Evolutionary conservation across 306 rosid species (phyloP), one percentile per base, ranked within the genome.

Genomic region (Sechiopsis laciniata): DNA sequence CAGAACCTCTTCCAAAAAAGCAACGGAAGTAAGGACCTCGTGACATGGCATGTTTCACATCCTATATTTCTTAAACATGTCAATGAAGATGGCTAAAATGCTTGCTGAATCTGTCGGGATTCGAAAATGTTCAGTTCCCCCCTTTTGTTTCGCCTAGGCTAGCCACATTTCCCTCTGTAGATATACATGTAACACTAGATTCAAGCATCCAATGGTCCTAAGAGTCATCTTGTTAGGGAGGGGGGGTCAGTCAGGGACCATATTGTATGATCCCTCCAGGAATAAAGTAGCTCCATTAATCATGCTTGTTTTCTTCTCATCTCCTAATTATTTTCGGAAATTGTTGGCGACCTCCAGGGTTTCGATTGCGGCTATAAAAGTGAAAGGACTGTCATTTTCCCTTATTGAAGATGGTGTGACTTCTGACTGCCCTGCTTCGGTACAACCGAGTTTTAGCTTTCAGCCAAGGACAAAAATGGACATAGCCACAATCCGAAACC

Each of bases 1-100:
- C 88, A 11, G 96, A 87, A 59, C 78, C 88, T 51, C 58, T 57
- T 9, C 55, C 54, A 12, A 91, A 91, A 79, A 91, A 84, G 87
- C 87, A 72, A 19, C 67, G 91, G 71, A 91, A 89, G 82, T 91
- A 78, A 80, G 42, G 77, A 74, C 24, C 60, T 26, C 16, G 16
- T 9, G 10, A 46, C 24, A 70, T 24, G 20, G 20, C 60, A 52
- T 46, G 12, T 70, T 24, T 22, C 15, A 22, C 45, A 14, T 68
- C 73, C 35, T 68, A 21, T 48, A 21, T 67, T 45, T 24, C 15
- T 51, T 45, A 26, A 15, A 52, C 37, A 11, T 72, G 17, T 37
- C 75, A 17, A 35, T 12, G 32, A 2, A 6, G 59, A 26, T 15
- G 26, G 2, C 45, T 13, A 70, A 70, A 69, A 70, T 26, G 60